phyloP scores from a whole-genome alignment of 202 grass and related monocot genomes.

The Eragrostis tef region DNA sequence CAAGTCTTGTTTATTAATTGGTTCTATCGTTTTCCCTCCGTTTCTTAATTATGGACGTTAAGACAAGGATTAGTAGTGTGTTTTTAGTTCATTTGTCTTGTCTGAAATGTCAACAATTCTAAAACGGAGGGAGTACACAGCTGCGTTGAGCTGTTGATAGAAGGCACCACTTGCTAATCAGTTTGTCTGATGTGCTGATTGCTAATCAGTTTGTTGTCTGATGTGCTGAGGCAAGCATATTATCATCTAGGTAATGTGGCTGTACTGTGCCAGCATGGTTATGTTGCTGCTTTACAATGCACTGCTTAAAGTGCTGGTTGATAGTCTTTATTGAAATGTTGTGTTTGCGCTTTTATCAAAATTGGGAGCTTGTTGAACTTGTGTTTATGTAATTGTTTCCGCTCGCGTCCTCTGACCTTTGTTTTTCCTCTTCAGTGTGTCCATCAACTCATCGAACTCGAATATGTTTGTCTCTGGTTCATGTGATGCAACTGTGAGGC shows the following conservation, averaged over 20 bases:
- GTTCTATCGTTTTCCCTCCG: no score
- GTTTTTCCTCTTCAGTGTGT: conserved; percentile 58
- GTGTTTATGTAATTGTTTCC: neutral
- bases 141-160: no score
- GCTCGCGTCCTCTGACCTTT: conserved; percentile 37
- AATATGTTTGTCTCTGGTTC: conserved; percentile 98
- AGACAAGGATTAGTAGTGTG: no score
- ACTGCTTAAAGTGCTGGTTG: neutral
- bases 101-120: no score
- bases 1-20: no score
- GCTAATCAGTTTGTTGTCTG: neutral
- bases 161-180: neutral
- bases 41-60: no score
- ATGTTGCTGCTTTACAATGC: conserved; percentile 10
- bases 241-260: conserved; percentile 8
- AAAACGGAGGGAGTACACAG: no score
- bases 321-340: conserved; percentile 18
- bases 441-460: conserved; percentile 82
- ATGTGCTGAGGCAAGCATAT: conserved; percentile 2
- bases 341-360: conserved; percentile 13
- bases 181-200: neutral
- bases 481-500: conserved; percentile 83
- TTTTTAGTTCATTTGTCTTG: no score
- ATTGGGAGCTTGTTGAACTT: neutral
- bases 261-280: neutral